These are phyloP conservation scores for Thraustochytrium sp. DNA, from an alignment of 352 stramenopile genomes.

Conservation along the genomic window DNA sequence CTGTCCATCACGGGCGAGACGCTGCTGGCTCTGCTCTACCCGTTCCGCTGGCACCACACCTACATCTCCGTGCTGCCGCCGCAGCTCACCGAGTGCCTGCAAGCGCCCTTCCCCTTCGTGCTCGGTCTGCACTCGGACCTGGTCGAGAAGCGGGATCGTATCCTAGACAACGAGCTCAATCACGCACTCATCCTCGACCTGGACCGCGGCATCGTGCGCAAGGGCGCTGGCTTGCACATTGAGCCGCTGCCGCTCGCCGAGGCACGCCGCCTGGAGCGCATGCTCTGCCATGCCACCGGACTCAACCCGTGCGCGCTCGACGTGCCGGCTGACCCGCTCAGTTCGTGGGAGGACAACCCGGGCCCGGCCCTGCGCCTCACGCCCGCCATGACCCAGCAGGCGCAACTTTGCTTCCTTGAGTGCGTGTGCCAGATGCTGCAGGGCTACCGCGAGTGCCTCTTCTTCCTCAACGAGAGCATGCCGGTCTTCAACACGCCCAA, in stretches of 20 bases:
- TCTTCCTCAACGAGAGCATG: slow-evolving; percentile 43
- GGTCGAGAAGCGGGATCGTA: background rate
- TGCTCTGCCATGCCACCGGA: background rate
- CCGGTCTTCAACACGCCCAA: slow-evolving; percentile 40
- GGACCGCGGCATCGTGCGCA: slow-evolving; percentile 24
- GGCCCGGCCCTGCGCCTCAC: background rate
- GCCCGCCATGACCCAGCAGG: background rate
- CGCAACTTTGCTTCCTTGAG: slow-evolving; percentile 24
- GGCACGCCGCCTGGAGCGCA: slow-evolving; percentile 11
- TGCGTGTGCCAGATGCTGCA: slow-evolving; percentile 28
- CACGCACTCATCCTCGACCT: background rate
- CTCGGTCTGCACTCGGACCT: slow-evolving; percentile 29
- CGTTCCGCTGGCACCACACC: slow-evolving; percentile 71
- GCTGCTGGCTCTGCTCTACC: slow-evolving; percentile 66
- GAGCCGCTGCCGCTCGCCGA: slow-evolving; percentile 8
- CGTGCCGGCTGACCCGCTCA: background rate
- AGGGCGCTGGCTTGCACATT: slow-evolving; percentile 14
- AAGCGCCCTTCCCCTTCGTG: slow-evolving; percentile 44
- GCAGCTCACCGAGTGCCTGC: slow-evolving; percentile 71
- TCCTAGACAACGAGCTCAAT: slow-evolving; percentile 14
- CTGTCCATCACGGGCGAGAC: slow-evolving; percentile 70
- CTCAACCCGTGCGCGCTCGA: slow-evolving; percentile 19
- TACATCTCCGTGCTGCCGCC: slow-evolving; percentile 73
- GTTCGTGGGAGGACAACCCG: background rate
- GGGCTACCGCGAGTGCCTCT: slow-evolving; percentile 26